Evolutionary conservation across 1,139 yeast species (phyloP), one percentile per base, ranked within the genome.

Genomic region (Saccharomyces pastorianus): DNA sequence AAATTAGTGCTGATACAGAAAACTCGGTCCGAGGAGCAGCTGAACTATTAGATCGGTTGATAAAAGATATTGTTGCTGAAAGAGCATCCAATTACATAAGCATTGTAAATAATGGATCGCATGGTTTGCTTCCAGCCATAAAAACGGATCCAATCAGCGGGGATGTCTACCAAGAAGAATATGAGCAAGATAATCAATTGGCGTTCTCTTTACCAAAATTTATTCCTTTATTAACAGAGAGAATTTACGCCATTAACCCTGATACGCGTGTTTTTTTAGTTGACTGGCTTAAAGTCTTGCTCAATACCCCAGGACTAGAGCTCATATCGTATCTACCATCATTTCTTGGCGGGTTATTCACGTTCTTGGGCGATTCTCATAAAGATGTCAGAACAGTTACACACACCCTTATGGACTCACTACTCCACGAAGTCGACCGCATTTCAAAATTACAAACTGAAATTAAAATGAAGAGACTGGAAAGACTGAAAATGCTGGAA

Each of bases 11-110:
- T 0, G 99, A 95, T 68, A 79, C 89, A 7, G 99, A 93, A 63
- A 83, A 87, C 34, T 85, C 96, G 32, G 98, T 93, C 27, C 88
- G 91, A 66, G 93, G 91, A 64, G 99, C 97, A 4, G 98, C 99
- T 2, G 97, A 93, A 69, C 79, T 95, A 50, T 79, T 95, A 60
- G 98, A 95, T 71, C 71, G 98, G 47, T 77, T 95, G 60, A 83
- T 93, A 60, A 93, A 95, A 69, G 99, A 95, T 69, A 91, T 95
- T 53, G 97, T 93, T 1, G 88, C 96, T 52, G 98, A 96, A 59
- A 89, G 91, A 67, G 96, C 98, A 0, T 85, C 97, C 0, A 85
- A 85, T 26, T 93, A 90, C 70, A 85, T 90, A 1, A 88, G 96
- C n/a, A 80, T 88, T 2, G 79, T 90, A 41, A 84, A 82, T 55